Conservation (phyloP, 441 rosid species). For the Jatropha podagrica region DNA sequence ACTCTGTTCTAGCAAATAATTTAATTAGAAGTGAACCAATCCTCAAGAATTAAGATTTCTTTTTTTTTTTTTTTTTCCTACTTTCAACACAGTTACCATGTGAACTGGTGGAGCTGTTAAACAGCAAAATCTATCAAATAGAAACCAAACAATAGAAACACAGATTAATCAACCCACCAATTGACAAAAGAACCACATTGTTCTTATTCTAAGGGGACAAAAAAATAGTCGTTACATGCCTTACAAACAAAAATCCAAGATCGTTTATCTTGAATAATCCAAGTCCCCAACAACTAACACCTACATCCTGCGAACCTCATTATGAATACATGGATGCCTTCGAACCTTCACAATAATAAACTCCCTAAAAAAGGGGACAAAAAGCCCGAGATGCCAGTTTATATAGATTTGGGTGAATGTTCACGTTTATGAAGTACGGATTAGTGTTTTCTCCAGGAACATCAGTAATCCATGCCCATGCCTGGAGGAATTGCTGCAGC, state of each 20-base stretch:
- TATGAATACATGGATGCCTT: slow-evolving; percentile 29
- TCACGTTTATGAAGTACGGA: neutral
- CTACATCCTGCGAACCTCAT: slow-evolving; percentile 26
- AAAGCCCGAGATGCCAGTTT: neutral
- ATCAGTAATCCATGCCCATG: slow-evolving; percentile 70
- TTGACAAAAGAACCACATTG: neutral
- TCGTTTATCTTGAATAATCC: slow-evolving; percentile 8
- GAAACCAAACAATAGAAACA: too few species aligned
- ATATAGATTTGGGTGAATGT: neutral
- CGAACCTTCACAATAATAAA: neutral
- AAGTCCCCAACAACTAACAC: slow-evolving; percentile 15
- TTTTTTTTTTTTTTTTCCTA: too few species aligned
- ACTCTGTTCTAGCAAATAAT: too few species aligned
- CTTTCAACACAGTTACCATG: too few species aligned
- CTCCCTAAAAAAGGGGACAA: neutral
- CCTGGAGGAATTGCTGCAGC: slow-evolving; percentile 55
- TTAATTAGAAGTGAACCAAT: too few species aligned
- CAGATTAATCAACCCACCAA: neutral
- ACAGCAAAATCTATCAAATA: too few species aligned
- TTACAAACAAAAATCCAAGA: slow-evolving; percentile 9
- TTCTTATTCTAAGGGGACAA: slow-evolving; percentile 6
- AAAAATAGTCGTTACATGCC: neutral
- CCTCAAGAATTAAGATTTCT: too few species aligned
- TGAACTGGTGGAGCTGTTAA: too few species aligned
- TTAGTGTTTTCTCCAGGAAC: neutral